These are phyloP conservation scores for Umbelopsis sp. DNA, from an alignment of 192 early-diverging fungal species.

Conservation along the genomic window DNA sequence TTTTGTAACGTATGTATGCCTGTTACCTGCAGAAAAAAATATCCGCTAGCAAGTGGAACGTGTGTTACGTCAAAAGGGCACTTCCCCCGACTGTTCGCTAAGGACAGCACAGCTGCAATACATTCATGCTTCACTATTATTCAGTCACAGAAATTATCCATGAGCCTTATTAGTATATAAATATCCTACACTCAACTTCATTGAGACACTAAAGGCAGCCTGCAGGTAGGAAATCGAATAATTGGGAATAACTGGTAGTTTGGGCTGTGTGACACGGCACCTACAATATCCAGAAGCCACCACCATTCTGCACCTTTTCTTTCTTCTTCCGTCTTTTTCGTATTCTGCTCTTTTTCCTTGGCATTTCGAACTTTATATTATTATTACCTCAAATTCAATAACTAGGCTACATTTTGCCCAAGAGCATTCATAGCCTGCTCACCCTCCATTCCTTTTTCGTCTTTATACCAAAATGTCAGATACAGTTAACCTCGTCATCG, in stretches of 20 bases:
- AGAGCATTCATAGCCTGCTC: not conserved
- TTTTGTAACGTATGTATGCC: too few species aligned
- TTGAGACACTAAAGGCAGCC: too few species aligned
- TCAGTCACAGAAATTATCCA: too few species aligned
- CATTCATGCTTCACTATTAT: too few species aligned
- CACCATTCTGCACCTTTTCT: not conserved
- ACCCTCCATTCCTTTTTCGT: conserved; percentile 1
- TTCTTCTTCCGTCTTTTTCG: not conserved
- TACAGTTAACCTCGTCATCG: conserved; percentile 31
- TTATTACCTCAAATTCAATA: not conserved
- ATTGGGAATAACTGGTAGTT: not conserved
- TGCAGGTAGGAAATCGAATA: not conserved
- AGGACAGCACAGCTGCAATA: too few species aligned
- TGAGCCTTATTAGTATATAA: too few species aligned
- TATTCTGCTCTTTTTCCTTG: too few species aligned
- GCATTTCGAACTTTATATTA: not conserved
- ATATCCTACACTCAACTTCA: too few species aligned
- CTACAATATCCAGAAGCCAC: not conserved
- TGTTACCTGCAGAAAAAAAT: too few species aligned
- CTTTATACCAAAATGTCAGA: not conserved
- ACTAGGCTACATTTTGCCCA: not conserved
- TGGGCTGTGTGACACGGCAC: not conserved
- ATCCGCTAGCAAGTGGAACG: too few species aligned
- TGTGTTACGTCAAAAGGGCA: too few species aligned
- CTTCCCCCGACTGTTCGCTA: too few species aligned